A percentile compares a stretch with the other conserved stretches of the same genome.
These are phyloP conservation scores for Trichosporon ovoides DNA, from an alignment of 1,284 basidiomycete genomes.

Conservation along the genomic window DNA sequence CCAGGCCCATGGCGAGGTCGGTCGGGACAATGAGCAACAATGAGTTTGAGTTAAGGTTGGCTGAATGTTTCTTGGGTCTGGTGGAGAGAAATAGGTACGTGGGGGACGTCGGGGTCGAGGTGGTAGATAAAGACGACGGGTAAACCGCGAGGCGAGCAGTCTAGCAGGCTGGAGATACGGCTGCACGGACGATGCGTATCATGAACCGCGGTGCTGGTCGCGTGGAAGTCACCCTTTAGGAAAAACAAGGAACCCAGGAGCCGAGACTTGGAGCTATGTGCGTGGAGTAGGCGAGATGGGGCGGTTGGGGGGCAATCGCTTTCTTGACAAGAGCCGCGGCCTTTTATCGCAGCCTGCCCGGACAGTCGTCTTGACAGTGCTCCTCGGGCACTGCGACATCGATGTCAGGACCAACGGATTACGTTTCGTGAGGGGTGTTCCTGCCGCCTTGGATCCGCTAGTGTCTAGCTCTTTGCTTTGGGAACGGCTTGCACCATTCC, in stretches of 20 bases:
- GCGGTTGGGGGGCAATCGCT: not conserved
- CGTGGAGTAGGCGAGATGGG: not conserved
- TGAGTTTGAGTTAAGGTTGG: not conserved
- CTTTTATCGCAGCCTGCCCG: not conserved
- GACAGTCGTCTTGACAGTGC: not conserved
- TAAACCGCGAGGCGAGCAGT: too few species aligned
- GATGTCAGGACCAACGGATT: not conserved
- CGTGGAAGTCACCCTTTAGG: too few species aligned
- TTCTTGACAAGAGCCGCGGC: not conserved
- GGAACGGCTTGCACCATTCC: not conserved
- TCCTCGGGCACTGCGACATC: not conserved
- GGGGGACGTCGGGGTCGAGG: not conserved
- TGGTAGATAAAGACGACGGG: not conserved
- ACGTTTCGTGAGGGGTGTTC: not conserved
- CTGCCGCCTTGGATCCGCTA: too few species aligned
- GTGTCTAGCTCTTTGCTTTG: too few species aligned
- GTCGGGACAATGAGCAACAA: not conserved
- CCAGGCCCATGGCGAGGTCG: conserved; percentile 11
- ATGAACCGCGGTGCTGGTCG: too few species aligned
- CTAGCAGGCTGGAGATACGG: not conserved
- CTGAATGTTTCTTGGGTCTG: not conserved
- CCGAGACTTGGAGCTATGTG: not conserved
- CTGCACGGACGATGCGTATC: too few species aligned
- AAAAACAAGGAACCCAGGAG: too few species aligned
- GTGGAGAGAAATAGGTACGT: not conserved